Base-by-base conservation (phyloP, 2,329 filamentous ascomycete species). In the Aspergillus nomiae region DNA sequence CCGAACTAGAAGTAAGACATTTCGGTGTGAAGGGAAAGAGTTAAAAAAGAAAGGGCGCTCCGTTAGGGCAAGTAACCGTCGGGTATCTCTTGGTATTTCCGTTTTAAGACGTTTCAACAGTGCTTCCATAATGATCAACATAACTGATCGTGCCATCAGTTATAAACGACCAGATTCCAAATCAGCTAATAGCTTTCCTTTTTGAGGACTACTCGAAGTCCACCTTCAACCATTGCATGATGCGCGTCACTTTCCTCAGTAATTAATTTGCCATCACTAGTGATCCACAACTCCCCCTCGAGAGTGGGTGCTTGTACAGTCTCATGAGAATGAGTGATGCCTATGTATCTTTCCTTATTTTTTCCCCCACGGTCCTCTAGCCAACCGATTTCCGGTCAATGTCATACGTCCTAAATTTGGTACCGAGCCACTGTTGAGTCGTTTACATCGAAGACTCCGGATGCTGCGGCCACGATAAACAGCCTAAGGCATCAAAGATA, bases 181-280 rank as follows among this genome's bases (percentile, higher is more conserved):
- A 46, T 59, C 36, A 30, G 45, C 51, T 36, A 61, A 61, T 56
- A 43, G 50, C 60, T 41, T 66, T 66, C 64, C 64, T 51, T 11
- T 43, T 60, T 58, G 30, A 60, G 64, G 45, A 56, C 4, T 14
- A 19, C 34, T 61, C 41, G 26, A 24, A 56, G 32, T 55, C 55
- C 61, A 53, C 63, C 56, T 57, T 24, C 12, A 21, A 50, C 64
- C 60, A 58, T 65, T 65, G 65, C 65, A 55, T 67, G 63, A 67
- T 67, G 56, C 56, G 55, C 55, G 50, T 24, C 28, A 43, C 56
- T 50, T 62, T 57, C 24, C 14, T 45, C 10, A n/a, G 45, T 56
- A 55, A 60, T 59, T 58, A 55, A 61, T 61, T 53, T 38, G 14
- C 48, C 21, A 21, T 36, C 16, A 16, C 51, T 24, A 16, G 32